These are phyloP conservation scores for Trypanosomatidae sp. DNA, from an alignment of 208 protist species.

Conservation along the genomic window DNA sequence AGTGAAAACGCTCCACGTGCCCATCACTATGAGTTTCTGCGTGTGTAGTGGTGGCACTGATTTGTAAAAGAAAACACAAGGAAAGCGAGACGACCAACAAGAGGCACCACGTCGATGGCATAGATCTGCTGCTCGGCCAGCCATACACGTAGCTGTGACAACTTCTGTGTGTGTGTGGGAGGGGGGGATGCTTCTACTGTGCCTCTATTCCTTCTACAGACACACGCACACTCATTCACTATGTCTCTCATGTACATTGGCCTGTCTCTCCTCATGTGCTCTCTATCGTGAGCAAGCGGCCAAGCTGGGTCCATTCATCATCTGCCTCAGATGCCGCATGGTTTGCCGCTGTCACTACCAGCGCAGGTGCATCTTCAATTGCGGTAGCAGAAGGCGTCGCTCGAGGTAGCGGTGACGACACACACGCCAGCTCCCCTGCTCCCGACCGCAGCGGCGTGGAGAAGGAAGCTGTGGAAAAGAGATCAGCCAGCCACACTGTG, in stretches of 20 bases:
- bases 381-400: not conserved
- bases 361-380: not conserved
- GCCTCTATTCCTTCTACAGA: not conserved
- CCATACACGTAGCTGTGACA: no score
- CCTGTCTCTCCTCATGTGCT: slow-evolving; percentile 1
- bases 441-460: not conserved
- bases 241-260: not conserved
- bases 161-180: not conserved
- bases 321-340: not conserved
- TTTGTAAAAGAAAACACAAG: no score
- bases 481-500: not conserved
- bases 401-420: not conserved
- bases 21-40: not conserved
- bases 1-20: not conserved
- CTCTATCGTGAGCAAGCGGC: not conserved
- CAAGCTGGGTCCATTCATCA: not conserved
- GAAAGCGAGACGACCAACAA: no score
- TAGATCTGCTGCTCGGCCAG: no score
- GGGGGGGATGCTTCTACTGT: not conserved
- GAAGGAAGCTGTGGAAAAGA: not conserved
- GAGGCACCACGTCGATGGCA: no score
- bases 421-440: not conserved
- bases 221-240: not conserved
- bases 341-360: not conserved
- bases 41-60: not conserved